Conservation (phyloP, 306 rosid species). For the Citrullus mucosospermus region DNA sequence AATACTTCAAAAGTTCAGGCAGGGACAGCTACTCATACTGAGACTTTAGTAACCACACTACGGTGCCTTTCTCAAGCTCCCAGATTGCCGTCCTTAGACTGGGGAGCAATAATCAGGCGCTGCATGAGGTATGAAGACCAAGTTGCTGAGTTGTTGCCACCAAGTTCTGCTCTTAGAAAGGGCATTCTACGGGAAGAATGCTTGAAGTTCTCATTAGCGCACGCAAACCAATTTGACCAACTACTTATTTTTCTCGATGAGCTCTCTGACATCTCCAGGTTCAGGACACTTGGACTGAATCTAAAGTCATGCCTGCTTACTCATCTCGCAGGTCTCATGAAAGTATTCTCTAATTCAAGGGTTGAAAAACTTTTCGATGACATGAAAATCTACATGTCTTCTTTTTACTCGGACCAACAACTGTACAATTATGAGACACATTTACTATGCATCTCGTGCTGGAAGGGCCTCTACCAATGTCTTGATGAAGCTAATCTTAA, state of each 20-base stretch:
- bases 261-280: slow-evolving; percentile 63
- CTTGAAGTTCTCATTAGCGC: slow-evolving; percentile 58
- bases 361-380: slow-evolving; percentile 57
- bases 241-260: slow-evolving; percentile 81
- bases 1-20: slow-evolving; percentile 28
- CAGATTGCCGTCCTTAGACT: slow-evolving; percentile 74
- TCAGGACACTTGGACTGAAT: slow-evolving; percentile 61
- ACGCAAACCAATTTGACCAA: slow-evolving; percentile 69
- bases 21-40: slow-evolving; percentile 20
- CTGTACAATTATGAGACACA: slow-evolving; percentile 24
- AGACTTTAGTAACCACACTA: slow-evolving; percentile 33
- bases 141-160: slow-evolving; percentile 20
- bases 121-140: slow-evolving; percentile 74
- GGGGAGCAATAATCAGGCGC: slow-evolving; percentile 78
- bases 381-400: slow-evolving; percentile 38
- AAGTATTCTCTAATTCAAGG: slow-evolving; percentile 74
- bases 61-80: slow-evolving; percentile 93
- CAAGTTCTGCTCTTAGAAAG: slow-evolving; percentile 28
- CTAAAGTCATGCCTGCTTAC: slow-evolving; percentile 55
- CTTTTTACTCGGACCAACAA: slow-evolving; percentile 25
- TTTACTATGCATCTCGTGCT: slow-evolving; percentile 48
- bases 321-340: slow-evolving; percentile 64
- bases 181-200: slow-evolving; percentile 70
- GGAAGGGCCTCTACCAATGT: slow-evolving; percentile 80
- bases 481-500: slow-evolving; percentile 58